phyloP scores from a whole-genome alignment of 2,329 filamentous ascomycete genomes.

The Sporothrix humicola region DNA sequence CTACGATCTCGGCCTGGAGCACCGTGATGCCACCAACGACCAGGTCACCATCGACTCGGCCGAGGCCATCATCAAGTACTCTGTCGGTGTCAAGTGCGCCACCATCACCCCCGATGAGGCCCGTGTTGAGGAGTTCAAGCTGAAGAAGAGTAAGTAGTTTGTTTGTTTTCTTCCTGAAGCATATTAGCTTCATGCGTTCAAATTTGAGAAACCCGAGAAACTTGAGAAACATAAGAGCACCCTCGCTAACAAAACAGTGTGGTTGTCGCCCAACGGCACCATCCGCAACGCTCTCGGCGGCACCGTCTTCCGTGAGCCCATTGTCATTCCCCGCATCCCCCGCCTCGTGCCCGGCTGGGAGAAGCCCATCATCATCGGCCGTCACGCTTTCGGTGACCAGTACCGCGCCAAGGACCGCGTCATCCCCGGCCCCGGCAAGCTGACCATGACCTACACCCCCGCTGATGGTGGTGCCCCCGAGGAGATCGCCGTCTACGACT shows the following conservation, averaged over 20 bases:
- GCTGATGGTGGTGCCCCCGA: constrained; percentile 77
- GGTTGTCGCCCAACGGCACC: constrained; percentile 96
- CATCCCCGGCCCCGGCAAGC: constrained; percentile 79
- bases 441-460: constrained; percentile 95
- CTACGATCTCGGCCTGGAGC: constrained; percentile 91
- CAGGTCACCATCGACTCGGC: constrained; percentile 94
- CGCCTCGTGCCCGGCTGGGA: constrained; percentile 96
- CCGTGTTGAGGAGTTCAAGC: constrained; percentile 95
- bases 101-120: constrained; percentile 98
- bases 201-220: not conserved
- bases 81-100: constrained; percentile 97
- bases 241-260: constrained; percentile 66
- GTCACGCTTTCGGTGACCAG: constrained; percentile 98
- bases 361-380: constrained; percentile 98
- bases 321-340: constrained; percentile 91
- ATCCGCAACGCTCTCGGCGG: constrained; percentile 79
- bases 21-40: constrained; percentile 95
- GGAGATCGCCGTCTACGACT: constrained; percentile 88
- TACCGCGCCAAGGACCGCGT: constrained; percentile 96
- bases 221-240: not conserved
- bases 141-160: constrained; percentile 83
- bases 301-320: constrained; percentile 98
- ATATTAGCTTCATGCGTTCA: not conserved
- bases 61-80: constrained; percentile 98
- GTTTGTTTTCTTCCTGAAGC: not conserved